These are phyloP conservation scores for Tilletia caries DNA, from an alignment of 1,284 basidiomycete genomes.

Conservation along the genomic window DNA sequence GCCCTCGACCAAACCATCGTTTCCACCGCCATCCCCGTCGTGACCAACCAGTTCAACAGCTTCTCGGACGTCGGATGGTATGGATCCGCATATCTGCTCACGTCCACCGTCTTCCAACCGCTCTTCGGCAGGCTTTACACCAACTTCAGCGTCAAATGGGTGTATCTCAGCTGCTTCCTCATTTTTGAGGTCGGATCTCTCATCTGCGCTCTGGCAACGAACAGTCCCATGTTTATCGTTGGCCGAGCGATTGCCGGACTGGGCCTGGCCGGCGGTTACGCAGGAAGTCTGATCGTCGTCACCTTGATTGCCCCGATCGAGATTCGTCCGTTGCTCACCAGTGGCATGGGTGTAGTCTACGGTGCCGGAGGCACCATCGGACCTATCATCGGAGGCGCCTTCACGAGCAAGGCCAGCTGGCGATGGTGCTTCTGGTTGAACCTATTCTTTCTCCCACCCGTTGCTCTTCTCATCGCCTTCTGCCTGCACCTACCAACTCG, in stretches of 20 bases:
- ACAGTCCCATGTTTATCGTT: conserved; percentile 37
- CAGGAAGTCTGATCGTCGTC: conserved; percentile 34
- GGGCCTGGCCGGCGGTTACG: conserved; percentile 39
- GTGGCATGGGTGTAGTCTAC: conserved; percentile 29
- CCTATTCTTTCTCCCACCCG: conserved; percentile 26
- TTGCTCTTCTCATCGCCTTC: conserved; percentile 29
- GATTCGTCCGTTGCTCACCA: conserved; percentile 26
- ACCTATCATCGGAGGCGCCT: conserved; percentile 32
- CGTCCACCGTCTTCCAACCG: conserved; percentile 41
- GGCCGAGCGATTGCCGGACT: conserved; percentile 40
- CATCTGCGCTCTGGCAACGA: conserved; percentile 38
- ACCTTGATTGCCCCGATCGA: conserved; percentile 27
- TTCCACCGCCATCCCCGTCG: conserved; percentile 36
- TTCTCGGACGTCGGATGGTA: conserved; percentile 42
- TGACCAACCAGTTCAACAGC: conserved; percentile 35
- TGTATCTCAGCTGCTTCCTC: conserved; percentile 26
- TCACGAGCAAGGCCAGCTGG: conserved; percentile 38
- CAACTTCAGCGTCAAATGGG: conserved; percentile 37
- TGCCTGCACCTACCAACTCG: conserved; percentile 24
- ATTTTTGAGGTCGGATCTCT: conserved; percentile 41
- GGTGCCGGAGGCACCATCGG: conserved; percentile 29
- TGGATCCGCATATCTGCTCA: conserved; percentile 36
- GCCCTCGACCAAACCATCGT: conserved; percentile 38
- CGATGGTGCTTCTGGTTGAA: conserved; percentile 47
- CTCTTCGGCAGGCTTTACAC: conserved; percentile 35